These are phyloP conservation scores for Plasmodium knowlesi DNA, from an alignment of 169 alveolate species.

Conservation along the genomic window DNA sequence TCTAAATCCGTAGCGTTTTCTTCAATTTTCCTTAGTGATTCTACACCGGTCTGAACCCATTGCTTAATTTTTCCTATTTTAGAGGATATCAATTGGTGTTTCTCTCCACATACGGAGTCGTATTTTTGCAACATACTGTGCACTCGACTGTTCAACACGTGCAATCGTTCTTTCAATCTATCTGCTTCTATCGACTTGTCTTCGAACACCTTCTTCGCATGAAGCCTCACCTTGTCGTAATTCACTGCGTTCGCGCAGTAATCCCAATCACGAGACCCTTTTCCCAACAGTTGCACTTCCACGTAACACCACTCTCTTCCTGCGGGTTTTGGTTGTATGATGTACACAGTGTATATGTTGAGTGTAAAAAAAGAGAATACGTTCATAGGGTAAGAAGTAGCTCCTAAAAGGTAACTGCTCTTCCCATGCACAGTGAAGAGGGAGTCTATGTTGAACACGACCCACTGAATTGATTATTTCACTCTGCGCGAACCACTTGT, in stretches of 20 bases:
- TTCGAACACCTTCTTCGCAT: slow-evolving; percentile 77
- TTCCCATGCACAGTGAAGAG: not conserved
- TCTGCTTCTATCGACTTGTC: slow-evolving; percentile 69
- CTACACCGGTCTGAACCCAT: slow-evolving; percentile 80
- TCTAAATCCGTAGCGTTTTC: slow-evolving; percentile 38
- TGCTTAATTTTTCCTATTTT: slow-evolving; percentile 64
- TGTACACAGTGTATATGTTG: no score
- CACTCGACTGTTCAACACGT: slow-evolving; percentile 14
- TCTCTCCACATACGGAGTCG: slow-evolving; percentile 41
- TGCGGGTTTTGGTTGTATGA: not conserved
- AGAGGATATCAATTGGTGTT: slow-evolving; percentile 28
- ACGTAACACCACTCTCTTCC: slow-evolving; percentile 93
- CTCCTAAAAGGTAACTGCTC: not conserved
- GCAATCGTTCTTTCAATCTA: slow-evolving; percentile 23
- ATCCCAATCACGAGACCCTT: slow-evolving; percentile 90
- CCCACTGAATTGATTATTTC: no score
- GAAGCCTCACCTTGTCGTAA: slow-evolving; percentile 80
- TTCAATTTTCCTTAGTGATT: slow-evolving; percentile 82
- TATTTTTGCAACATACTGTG: slow-evolving; percentile 22
- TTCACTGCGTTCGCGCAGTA: slow-evolving; percentile 85
- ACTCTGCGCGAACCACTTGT: slow-evolving; percentile 80
- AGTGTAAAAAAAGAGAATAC: no score
- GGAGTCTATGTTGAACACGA: not conserved
- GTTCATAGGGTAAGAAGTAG: not conserved
- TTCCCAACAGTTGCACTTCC: slow-evolving; percentile 90